Base-by-base conservation (phyloP, 495 filamentous ascomycete species). In the Xylaria acuta region DNA sequence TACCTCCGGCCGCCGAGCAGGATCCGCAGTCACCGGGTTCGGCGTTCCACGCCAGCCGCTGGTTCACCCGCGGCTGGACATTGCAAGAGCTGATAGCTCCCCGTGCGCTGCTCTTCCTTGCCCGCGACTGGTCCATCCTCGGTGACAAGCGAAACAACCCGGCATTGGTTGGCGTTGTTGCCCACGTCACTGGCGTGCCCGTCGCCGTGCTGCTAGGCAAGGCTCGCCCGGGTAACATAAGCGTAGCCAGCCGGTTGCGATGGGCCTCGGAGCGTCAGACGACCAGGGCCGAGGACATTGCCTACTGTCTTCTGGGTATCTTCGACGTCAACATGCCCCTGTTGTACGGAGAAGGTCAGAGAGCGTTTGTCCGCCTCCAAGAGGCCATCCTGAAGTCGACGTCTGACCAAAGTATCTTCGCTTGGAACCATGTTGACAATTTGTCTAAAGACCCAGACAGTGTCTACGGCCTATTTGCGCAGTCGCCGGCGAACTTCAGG, bases 1-100 rank as follows among this genome's bases (percentile, higher is more conserved):
- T 85, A 5, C 73, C 56, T 14, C 14, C 67, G 8, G 49, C 74
- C 71, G 38, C 45, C 70, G 38, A 56, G 0, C 54, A 54, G 22
- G 51, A 54, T 54, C 51, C 51, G 51, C 9, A 27, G 25, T 54
- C 75, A 4, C 58, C 54, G 12, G 45, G 68, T 34, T 47, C 58
- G 5, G 9, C 43, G 2, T 72, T 76, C 41, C 38, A n/a, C 1
- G 6, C 27, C 3, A 62, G 76, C 43, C 41, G 73, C 38, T 85
- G 83, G 82, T 81, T 83, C n/a, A 76, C 67, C 0, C 73, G 80
- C 27, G 82, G 81, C 6, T 83, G 79, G 80, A 83, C 80, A 0
- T 70, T 84, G 14, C 80, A 83, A 45, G 82, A 82, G 73, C 73
- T 85, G 18, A 40, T 82, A 25, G 82, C 82, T 4, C 82, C 82